phyloP scores from a whole-genome alignment of 257 asterid species.

The Asclepias syriaca region DNA sequence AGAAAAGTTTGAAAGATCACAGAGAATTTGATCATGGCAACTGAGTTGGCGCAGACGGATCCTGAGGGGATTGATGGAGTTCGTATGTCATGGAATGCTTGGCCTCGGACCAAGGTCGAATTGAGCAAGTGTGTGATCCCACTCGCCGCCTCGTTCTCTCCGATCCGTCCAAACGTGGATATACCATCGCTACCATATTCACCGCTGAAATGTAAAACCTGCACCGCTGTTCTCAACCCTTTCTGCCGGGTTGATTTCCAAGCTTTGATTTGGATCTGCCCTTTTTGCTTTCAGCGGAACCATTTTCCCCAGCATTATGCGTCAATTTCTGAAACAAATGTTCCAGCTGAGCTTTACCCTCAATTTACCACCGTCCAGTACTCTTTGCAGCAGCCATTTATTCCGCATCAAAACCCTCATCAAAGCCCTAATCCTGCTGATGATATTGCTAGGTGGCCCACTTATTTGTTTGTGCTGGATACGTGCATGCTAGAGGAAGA shows the following conservation, averaged over 20 bases:
- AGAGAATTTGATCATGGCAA: conserved; percentile 28
- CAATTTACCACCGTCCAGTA: conserved; percentile 79
- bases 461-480: conserved; percentile 78
- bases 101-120: conserved; percentile 96
- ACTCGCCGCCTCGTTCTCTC: conserved; percentile 85
- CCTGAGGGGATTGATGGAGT: conserved; percentile 93
- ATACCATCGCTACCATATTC: conserved; percentile 60
- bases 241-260: conserved; percentile 76
- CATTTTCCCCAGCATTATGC: conserved; percentile 72
- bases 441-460: conserved; percentile 28
- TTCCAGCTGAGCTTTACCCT: conserved; percentile 85
- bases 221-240: conserved; percentile 56
- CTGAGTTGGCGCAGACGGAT: conserved; percentile 80
- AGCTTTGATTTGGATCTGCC: conserved; percentile 97
- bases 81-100: conserved; percentile 84
- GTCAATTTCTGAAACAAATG: conserved; percentile 57
- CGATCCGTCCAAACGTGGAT: conserved; percentile 82
- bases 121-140: conserved; percentile 97
- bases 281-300: conserved; percentile 82
- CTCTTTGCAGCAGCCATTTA: conserved; percentile 26
- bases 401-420: conserved; percentile 40
- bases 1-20: background rate
- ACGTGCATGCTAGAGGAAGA: conserved; percentile 97
- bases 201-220: conserved; percentile 90
- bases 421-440: conserved; percentile 39